Base-by-base conservation (phyloP, 2,329 filamentous ascomycete species). In the Colletotrichum karsti region DNA sequence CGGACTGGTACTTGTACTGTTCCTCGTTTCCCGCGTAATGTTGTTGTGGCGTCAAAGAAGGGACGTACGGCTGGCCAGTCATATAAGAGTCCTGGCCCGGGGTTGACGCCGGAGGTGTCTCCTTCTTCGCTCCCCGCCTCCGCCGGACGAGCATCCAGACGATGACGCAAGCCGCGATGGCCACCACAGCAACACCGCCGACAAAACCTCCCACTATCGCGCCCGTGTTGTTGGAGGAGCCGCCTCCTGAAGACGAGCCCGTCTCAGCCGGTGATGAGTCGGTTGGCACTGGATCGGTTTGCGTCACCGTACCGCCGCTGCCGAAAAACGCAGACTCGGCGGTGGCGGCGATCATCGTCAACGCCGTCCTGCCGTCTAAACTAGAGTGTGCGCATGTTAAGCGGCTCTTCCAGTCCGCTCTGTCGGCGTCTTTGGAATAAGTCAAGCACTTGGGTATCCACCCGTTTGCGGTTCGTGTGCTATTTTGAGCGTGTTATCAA, bases 141-240 rank as follows among this genome's bases (percentile, higher is more conserved):
- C 53, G 41, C 41, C 60, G 28, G 15, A 63, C 28, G 12, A 56
- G 15, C 18, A 63, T 20, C 60, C 60, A 63, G 22, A 57, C 60
- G n/a, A 63, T 39, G 30, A 63, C 30, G 28, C 60, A 63, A 26
- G 46, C 60, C 12, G 60, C 51, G 30, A 63, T 48, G 50, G 60
- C 50, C 22, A 63, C 18, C 39, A 63, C 60, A 0, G 60, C 60
- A 15, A 63, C 20, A 8, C 60, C 60, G 1, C 60, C 51, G 1
- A 63, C 60, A 5, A 63, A 39, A 18, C 60, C 60, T 15, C 60
- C 60, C 18, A 33, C 60, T 8, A 63, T 63, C 12, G 50, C 60
- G 20, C 60, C 60, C 8, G 50, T 63, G 18, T 58, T 58, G 18
- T 15, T 30, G 4, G 54, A 44, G 5, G 37, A 44, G 51, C 46